Evolutionary conservation across 306 rosid genomes (phyloP), one percentile per base, ranked within the genome.

Genomic region (Amphicarpaea edgeworthii): DNA sequence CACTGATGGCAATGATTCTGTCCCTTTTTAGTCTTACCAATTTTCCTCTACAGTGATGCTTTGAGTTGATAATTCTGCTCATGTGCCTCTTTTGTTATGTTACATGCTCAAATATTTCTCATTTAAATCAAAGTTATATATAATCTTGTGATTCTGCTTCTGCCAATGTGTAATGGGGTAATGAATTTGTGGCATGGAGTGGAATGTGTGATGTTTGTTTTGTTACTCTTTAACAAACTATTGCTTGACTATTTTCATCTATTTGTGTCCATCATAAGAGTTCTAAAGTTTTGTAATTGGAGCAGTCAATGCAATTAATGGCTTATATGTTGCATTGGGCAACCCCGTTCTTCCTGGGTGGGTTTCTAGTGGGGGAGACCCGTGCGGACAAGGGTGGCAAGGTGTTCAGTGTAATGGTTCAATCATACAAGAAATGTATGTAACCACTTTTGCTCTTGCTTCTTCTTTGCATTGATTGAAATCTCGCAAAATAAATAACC

Each of bases 351-450:
- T 93, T 75, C 96, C 97, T 34, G 93, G 94, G 82, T 93, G 98
- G 98, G 86, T 87, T 73, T 68, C 92, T 12, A 77, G 72, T 74
- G 98, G 79, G 6, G 97, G 96, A 77, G 98, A 94, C 83, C 98
- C 98, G 0, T 94, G 98, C 5, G 98, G 97, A 51, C 88, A 94
- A 69, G 85, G 71, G 12, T 94, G 97, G 98, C 98, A 94, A 81
- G 98, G 98, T n/a, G 86, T 93, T 76, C 82, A 24, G 23, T 93
- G 98, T 69, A 87, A 90, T 20, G 87, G 85, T 64, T 78, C 94
- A 60, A 40, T 37, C 62, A 93, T 91, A 77, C 74, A 82, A 81
- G 65, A 24, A 79, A 90, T 93, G 98, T 93, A 86, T 30, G 96
- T 58, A 69, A 58, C 20, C 69, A 47, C 75, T 65, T 41, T n/a